phyloP scores from a whole-genome alignment of 139 green algal genomes.

The Chlamydomonas urium region DNA sequence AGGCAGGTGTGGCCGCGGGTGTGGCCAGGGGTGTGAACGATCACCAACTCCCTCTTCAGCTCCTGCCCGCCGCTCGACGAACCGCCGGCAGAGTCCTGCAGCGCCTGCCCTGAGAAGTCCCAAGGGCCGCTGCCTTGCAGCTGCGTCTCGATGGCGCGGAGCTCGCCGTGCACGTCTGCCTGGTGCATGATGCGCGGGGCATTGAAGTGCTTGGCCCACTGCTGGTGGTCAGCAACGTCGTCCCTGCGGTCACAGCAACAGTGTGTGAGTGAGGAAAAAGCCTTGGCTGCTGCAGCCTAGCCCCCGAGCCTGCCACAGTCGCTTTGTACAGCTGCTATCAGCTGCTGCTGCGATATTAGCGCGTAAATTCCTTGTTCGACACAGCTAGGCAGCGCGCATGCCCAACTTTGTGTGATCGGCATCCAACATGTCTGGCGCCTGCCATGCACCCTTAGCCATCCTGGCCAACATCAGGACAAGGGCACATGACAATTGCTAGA shows the following conservation, averaged over 20 bases:
- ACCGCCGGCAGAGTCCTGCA: neutral
- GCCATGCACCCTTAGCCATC: no score
- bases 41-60: neutral
- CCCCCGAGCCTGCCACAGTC: neutral
- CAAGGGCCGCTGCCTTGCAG: constrained; percentile 9
- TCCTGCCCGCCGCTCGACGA: neutral
- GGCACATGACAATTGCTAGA: no score
- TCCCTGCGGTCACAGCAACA: constrained; percentile 42
- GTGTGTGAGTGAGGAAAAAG: neutral
- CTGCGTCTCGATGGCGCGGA: constrained; percentile 22
- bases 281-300: neutral
- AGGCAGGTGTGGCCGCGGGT: constrained; percentile 59
- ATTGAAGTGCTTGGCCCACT: constrained; percentile 64
- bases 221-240: constrained; percentile 71
- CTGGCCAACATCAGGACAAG: no score
- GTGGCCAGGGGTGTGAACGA: constrained; percentile 73
- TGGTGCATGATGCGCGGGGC: constrained; percentile 66
- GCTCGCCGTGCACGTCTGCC: constrained; percentile 25
- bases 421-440: no score
- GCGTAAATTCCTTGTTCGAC: neutral
- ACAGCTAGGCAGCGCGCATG: no score
- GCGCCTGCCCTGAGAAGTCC: neutral
- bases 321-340: neutral
- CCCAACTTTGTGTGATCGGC: no score
- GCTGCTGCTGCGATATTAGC: neutral